These are phyloP conservation scores for Cucurbitaria berberidis DNA, from an alignment of 2,329 filamentous ascomycete species.

Conservation along the genomic window DNA sequence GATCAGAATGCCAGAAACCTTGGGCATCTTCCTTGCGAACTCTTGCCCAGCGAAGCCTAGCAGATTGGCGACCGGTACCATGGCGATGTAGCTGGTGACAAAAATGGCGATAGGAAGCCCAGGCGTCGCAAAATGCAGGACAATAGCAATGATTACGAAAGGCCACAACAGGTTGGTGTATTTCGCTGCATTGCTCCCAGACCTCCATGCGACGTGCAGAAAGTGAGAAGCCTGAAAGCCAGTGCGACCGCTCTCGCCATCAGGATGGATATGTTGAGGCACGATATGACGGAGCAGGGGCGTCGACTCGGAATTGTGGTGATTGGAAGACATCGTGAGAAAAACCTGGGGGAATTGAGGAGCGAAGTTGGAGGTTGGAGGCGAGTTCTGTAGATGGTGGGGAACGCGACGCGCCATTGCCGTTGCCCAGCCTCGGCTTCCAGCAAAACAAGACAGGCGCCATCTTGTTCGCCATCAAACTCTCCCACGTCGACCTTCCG, in stretches of 20 bases:
- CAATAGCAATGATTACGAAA: conserved; percentile 72
- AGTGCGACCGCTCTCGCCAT: conserved; percentile 71
- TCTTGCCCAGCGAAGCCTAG: conserved; percentile 77
- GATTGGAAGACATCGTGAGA: conserved; percentile 24
- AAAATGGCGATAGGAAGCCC: conserved; percentile 68
- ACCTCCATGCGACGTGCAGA: conserved; percentile 67
- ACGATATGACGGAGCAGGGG: conserved; percentile 41
- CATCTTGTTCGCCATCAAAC: too few relatives aligned
- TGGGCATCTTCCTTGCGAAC: conserved; percentile 75
- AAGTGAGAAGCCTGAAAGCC: conserved; percentile 70
- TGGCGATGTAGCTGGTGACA: conserved; percentile 73
- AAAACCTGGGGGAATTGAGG: conserved; percentile 1
- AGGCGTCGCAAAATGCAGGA: conserved; percentile 60
- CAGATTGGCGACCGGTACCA: conserved; percentile 77
- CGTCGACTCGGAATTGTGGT: conserved; percentile 31
- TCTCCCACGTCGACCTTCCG: neutral
- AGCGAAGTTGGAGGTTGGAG: neutral
- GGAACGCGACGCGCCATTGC: neutral
- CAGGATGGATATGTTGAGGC: conserved; percentile 48
- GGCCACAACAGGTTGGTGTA: conserved; percentile 77
- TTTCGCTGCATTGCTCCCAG: conserved; percentile 68
- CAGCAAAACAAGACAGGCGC: conserved; percentile 13
- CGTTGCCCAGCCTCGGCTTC: conserved; percentile 10
- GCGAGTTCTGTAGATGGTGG: neutral
- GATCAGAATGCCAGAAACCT: conserved; percentile 69